These are phyloP conservation scores for Angomonas ambiguus DNA, from an alignment of 208 protist species.

Conservation along the genomic window DNA sequence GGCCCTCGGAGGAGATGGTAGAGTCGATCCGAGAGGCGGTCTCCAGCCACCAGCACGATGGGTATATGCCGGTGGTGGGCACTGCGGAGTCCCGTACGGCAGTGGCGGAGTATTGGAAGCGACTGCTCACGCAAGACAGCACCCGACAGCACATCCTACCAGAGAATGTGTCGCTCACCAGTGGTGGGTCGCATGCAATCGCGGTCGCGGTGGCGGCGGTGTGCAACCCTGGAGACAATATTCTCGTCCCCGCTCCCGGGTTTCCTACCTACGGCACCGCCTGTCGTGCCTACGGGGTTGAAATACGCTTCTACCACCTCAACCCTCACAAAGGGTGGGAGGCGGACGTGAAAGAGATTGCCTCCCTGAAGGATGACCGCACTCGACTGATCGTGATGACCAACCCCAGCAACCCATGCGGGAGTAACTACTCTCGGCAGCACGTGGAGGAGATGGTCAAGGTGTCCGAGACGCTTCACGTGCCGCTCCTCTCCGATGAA, in stretches of 20 bases:
- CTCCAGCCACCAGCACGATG: conserved; percentile 43
- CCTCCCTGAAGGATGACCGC: conserved; percentile 64
- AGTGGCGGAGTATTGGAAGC: conserved; percentile 44
- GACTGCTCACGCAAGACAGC: conserved; percentile 31
- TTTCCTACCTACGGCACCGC: conserved; percentile 94
- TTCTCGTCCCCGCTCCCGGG: conserved; percentile 88
- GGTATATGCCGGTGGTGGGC: conserved; percentile 66
- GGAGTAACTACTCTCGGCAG: conserved; percentile 76
- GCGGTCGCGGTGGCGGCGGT: conserved; percentile 79
- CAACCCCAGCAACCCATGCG: conserved; percentile 96
- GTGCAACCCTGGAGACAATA: conserved; percentile 81
- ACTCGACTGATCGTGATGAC: conserved; percentile 91
- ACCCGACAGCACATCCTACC: conserved; percentile 21
- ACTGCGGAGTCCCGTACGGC: conserved; percentile 42
- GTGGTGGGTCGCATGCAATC: conserved; percentile 87
- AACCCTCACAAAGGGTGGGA: conserved; percentile 86
- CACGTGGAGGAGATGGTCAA: conserved; percentile 77
- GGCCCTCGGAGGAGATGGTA: conserved; percentile 22
- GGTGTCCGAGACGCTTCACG: conserved; percentile 68
- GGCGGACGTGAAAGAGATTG: conserved; percentile 74
- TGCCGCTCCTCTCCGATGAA: conserved; percentile 93
- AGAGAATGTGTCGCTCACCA: conserved; percentile 79
- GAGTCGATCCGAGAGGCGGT: conserved; percentile 49
- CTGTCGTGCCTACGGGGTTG: conserved; percentile 70
- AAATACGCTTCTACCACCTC: conserved; percentile 77